Percentiles rank a stretch among this genome's conserved stretches.
These are phyloP conservation scores for Gilbertella persicaria DNA, from an alignment of 371 early-diverging fungal species.

Conservation along the genomic window DNA sequence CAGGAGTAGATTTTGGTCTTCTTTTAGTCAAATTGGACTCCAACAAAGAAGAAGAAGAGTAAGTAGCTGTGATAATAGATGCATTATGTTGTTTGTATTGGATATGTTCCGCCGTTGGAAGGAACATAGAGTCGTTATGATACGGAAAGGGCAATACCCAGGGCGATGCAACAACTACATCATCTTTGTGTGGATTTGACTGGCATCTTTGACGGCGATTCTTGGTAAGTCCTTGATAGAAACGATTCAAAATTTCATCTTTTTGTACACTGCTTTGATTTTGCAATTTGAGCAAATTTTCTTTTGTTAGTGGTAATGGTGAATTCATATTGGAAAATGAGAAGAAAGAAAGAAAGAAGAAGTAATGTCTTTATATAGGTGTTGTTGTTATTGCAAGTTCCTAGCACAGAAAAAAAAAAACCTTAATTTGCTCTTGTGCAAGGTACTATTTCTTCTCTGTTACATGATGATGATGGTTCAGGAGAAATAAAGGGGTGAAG, in stretches of 20 bases:
- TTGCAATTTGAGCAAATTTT: conserved; percentile 11
- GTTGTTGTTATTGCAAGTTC: background rate
- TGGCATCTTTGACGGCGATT: background rate
- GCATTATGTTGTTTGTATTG: conserved; percentile 12
- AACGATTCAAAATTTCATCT: conserved; percentile 11
- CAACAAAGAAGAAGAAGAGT: conserved; percentile 7
- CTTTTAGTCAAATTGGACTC: conserved; percentile 13
- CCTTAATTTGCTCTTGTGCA: too few relatives aligned
- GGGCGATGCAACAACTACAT: conserved; percentile 29
- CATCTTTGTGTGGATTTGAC: conserved; percentile 10
- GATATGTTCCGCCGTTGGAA: conserved; percentile 34
- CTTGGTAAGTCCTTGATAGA: conserved; percentile 5
- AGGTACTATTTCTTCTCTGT: too few relatives aligned
- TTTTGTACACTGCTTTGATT: background rate
- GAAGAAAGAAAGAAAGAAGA: background rate
- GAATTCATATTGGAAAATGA: background rate
- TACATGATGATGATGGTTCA: too few relatives aligned
- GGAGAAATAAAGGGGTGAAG: too few relatives aligned
- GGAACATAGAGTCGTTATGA: conserved; percentile 43
- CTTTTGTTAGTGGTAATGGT: conserved; percentile 18
- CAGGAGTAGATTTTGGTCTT: background rate
- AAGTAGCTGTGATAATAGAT: background rate
- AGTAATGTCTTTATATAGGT: too few relatives aligned
- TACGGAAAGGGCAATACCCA: conserved; percentile 41
- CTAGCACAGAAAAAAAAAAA: too few relatives aligned